These are phyloP conservation scores for Tranzscheliella williamsii DNA, from an alignment of 1,284 basidiomycete species.

Conservation along the genomic window DNA sequence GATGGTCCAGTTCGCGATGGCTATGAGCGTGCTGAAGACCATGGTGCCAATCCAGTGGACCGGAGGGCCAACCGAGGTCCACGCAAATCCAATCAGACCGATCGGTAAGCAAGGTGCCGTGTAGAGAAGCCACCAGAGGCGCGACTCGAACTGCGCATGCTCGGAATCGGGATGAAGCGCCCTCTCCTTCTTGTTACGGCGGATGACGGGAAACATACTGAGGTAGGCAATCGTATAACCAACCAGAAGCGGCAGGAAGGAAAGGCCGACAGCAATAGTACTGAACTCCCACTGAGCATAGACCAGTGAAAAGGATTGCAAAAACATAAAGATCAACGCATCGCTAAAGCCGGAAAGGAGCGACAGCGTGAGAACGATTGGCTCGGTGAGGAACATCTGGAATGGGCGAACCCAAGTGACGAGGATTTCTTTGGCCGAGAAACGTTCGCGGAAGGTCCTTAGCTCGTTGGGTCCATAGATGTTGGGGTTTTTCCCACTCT, in stretches of 20 bases:
- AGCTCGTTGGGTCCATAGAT: constrained; percentile 62
- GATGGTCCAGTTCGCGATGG: constrained; percentile 60
- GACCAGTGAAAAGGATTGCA: constrained; percentile 62
- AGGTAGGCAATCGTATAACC: constrained; percentile 63
- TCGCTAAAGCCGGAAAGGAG: constrained; percentile 63
- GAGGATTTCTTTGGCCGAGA: constrained; percentile 59
- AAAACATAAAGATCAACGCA: constrained; percentile 63
- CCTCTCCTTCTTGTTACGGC: constrained; percentile 53
- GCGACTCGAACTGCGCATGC: constrained; percentile 57
- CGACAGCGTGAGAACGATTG: constrained; percentile 63
- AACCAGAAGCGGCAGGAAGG: constrained; percentile 61
- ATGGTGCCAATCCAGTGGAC: constrained; percentile 63
- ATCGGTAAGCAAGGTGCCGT: constrained; percentile 61
- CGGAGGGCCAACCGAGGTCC: constrained; percentile 62
- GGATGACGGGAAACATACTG: constrained; percentile 60
- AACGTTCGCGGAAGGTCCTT: constrained; percentile 52
- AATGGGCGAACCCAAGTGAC: constrained; percentile 61
- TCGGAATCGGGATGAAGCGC: constrained; percentile 47
- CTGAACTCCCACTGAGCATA: constrained; percentile 62
- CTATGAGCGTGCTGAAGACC: constrained; percentile 62
- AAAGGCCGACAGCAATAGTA: constrained; percentile 46
- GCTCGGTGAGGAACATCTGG: constrained; percentile 61
- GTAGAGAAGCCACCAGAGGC: constrained; percentile 62
- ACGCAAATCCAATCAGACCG: constrained; percentile 63
- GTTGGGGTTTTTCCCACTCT: constrained; percentile 34